These are phyloP conservation scores for Trypanosoma rangeli DNA, from an alignment of 208 protist species.

Conservation along the genomic window DNA sequence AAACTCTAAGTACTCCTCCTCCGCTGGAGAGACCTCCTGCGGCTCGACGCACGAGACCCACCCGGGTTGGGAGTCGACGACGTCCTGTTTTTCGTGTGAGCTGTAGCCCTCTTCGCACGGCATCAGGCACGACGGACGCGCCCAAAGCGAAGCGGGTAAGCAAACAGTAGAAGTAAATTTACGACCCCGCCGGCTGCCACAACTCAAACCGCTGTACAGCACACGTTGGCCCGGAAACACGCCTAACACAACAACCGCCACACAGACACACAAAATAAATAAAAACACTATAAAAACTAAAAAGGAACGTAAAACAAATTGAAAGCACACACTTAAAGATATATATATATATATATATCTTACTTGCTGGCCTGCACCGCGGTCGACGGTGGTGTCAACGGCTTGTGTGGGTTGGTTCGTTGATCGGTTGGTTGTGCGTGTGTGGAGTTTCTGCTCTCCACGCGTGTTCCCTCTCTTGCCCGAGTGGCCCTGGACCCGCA, in stretches of 20 bases:
- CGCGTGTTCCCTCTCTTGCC: no score
- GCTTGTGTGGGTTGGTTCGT: neutral
- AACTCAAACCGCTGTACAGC: no score
- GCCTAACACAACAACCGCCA: no score
- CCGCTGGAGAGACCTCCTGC: neutral
- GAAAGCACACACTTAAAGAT: neutral
- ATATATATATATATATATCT: constrained; percentile 1
- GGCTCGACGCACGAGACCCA: neutral
- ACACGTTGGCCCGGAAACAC: no score
- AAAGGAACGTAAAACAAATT: neutral
- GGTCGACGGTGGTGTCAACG: neutral
- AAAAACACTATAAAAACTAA: neutral
- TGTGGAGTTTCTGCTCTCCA: neutral
- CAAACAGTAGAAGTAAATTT: no score
- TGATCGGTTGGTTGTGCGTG: no score
- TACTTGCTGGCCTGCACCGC: neutral
- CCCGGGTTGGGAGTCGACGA: neutral
- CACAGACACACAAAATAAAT: no score
- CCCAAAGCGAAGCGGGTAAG: no score
- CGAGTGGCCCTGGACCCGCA: no score
- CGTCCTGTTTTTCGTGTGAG: neutral
- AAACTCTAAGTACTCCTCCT: constrained; percentile 23
- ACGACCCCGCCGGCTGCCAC: no score
- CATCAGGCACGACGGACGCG: no score
- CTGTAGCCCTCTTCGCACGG: neutral